A percentile compares a stretch with the other conserved stretches of the same genome.
phyloP scores from a whole-genome alignment of 2,329 filamentous ascomycete genomes.

The Zymoseptoria crescenta region DNA sequence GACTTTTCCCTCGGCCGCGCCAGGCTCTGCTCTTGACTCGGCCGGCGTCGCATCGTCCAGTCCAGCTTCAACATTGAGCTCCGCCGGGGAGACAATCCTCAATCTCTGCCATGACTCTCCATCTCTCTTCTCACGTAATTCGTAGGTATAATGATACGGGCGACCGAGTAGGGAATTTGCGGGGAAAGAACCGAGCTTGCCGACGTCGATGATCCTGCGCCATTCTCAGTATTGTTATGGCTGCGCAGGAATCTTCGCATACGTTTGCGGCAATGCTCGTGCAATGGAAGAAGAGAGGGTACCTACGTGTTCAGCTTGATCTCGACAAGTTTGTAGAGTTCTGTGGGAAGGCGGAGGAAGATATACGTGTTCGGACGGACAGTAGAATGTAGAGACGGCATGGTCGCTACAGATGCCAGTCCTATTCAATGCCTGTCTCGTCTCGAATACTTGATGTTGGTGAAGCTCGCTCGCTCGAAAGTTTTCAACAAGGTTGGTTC shows the following conservation, averaged over 20 bases:
- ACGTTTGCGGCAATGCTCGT: constrained; percentile 14
- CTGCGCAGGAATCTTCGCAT: constrained; percentile 25
- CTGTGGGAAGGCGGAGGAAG: constrained; percentile 51
- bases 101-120: constrained; percentile 60
- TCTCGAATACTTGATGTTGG: background rate
- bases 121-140: constrained; percentile 65
- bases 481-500: too few relatives aligned
- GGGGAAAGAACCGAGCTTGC: constrained; percentile 87
- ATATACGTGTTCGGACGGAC: constrained; percentile 46
- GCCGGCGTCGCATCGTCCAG: constrained; percentile 49
- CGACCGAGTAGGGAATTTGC: constrained; percentile 85
- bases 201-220: constrained; percentile 70
- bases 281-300: constrained; percentile 5
- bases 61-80: constrained; percentile 67
- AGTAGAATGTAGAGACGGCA: constrained; percentile 35
- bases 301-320: constrained; percentile 59
- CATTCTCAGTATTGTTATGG: constrained; percentile 26
- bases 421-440: background rate
- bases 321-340: constrained; percentile 50
- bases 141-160: constrained; percentile 85
- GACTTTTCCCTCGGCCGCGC: constrained; percentile 8
- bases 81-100: constrained; percentile 69
- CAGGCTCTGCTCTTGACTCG: constrained; percentile 26
- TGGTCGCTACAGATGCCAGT: background rate
- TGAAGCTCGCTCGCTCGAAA: too few relatives aligned